A percentile compares a stretch with the other conserved stretches of the same genome.
Conservation (phyloP, 2,329 filamentous ascomycete species). For the Fusarium setosum region DNA sequence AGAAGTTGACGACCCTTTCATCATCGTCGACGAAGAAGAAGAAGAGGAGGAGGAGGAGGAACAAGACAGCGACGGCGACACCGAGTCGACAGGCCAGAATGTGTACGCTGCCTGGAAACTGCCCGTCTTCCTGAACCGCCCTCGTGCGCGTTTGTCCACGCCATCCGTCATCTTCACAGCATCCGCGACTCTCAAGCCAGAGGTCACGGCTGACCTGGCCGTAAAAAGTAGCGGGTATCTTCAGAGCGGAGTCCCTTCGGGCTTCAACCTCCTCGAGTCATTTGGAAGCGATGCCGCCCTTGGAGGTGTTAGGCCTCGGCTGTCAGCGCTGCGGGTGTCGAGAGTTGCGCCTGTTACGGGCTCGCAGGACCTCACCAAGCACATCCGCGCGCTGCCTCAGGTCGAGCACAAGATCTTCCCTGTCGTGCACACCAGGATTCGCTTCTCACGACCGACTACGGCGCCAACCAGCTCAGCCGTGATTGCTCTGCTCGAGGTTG, state of each 20-base stretch:
- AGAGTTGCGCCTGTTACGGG: conserved; percentile 77
- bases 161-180: conserved; percentile 75
- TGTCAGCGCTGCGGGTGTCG: conserved; percentile 80
- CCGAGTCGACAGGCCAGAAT: conserved; percentile 45
- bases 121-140: conserved; percentile 67
- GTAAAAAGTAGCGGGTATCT: conserved; percentile 70
- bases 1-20: conserved; percentile 61
- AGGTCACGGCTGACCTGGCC: conserved; percentile 44
- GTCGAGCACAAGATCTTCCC: conserved; percentile 74
- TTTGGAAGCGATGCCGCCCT: conserved; percentile 75
- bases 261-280: conserved; percentile 81
- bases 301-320: conserved; percentile 69
- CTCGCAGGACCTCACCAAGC: conserved; percentile 69
- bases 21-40: conserved; percentile 58
- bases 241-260: conserved; percentile 74
- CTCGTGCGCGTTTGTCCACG: conserved; percentile 72
- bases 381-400: conserved; percentile 72
- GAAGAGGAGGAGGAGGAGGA: conserved; percentile 49
- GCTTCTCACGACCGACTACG: conserved; percentile 74
- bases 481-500: conserved; percentile 78
- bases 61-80: conserved; percentile 38
- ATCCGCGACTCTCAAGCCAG: conserved; percentile 69
- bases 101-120: conserved; percentile 71
- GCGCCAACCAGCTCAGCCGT: conserved; percentile 69
- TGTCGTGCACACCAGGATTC: conserved; percentile 77